These are phyloP conservation scores for Mortierella sp. DNA, from an alignment of 371 early-diverging fungal species.

Conservation along the genomic window DNA sequence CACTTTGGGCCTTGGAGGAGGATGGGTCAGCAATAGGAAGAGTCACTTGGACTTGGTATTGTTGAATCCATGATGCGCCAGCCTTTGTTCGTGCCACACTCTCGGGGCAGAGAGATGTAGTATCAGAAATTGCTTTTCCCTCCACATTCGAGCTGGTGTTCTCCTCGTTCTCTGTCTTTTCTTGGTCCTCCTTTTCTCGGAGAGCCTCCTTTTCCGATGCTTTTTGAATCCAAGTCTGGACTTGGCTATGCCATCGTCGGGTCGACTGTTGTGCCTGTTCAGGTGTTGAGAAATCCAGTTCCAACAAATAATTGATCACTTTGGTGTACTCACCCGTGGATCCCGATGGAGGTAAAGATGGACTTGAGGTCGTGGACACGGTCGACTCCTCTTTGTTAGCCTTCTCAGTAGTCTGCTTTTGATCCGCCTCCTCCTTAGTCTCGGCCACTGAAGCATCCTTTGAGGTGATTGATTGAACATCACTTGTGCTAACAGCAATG, in stretches of 20 bases:
- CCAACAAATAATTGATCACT: conserved; percentile 31
- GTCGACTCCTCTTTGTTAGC: background rate
- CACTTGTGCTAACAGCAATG: too few species aligned
- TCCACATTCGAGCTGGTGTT: too few species aligned
- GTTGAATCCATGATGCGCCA: too few species aligned
- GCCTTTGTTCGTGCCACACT: background rate
- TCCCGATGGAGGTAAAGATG: conserved; percentile 3
- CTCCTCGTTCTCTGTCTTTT: background rate
- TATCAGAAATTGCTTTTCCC: background rate
- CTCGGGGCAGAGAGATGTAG: background rate
- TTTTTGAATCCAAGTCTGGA: conserved; percentile 16
- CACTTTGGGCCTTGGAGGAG: too few species aligned
- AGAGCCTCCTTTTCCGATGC: background rate
- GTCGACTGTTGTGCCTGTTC: conserved; percentile 22
- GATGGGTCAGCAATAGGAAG: too few species aligned
- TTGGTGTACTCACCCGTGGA: conserved; percentile 26
- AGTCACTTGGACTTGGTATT: too few species aligned
- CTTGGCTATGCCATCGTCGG: conserved; percentile 15
- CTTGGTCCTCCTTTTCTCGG: background rate
- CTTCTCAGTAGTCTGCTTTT: too few species aligned
- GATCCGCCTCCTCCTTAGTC: too few species aligned
- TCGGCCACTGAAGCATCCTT: too few species aligned
- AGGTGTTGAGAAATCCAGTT: conserved; percentile 26
- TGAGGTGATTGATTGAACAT: too few species aligned
- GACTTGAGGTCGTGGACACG: background rate